Conservation (phyloP, 306 rosid genomes). For the Cucurbita argyrosperma region DNA sequence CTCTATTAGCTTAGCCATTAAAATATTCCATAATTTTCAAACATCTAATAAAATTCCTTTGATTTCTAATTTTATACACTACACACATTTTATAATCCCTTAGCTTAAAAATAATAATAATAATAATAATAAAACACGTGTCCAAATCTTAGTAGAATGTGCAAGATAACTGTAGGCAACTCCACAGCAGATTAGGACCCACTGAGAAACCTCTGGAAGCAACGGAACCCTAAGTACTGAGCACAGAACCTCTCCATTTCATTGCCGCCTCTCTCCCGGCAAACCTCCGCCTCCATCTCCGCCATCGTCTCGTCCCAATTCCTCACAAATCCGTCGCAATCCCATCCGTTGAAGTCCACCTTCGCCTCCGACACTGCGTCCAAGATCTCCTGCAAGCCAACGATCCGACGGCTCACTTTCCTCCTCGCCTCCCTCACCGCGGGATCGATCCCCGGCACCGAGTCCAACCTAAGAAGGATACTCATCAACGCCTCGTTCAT, state of each 20-base stretch:
- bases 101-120: no score
- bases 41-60: not conserved
- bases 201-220: conserved; percentile 70
- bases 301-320: conserved; percentile 60
- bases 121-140: not conserved
- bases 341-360: conserved; percentile 23
- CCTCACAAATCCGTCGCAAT: conserved; percentile 8
- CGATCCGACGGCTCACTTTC: conserved; percentile 75
- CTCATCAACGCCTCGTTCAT: conserved; percentile 78
- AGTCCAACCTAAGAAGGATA: conserved; percentile 57
- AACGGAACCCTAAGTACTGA: conserved; percentile 63
- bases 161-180: not conserved
- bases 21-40: no score
- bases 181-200: conserved; percentile 22
- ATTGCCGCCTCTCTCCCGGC: conserved; percentile 67
- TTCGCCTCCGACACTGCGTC: conserved; percentile 46
- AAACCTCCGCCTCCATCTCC: conserved; percentile 68
- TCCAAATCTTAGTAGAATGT: not conserved
- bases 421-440: conserved; percentile 68
- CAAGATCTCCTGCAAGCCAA: conserved; percentile 77
- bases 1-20: not conserved
- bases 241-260: conserved; percentile 62
- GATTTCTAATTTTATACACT: no score
- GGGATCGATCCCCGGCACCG: conserved; percentile 75
- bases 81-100: not conserved